Evolutionary conservation across 495 filamentous ascomycete genomes (phyloP), one percentile per base, ranked within the genome.

Genomic region (Annulohypoxylon bovei): DNA sequence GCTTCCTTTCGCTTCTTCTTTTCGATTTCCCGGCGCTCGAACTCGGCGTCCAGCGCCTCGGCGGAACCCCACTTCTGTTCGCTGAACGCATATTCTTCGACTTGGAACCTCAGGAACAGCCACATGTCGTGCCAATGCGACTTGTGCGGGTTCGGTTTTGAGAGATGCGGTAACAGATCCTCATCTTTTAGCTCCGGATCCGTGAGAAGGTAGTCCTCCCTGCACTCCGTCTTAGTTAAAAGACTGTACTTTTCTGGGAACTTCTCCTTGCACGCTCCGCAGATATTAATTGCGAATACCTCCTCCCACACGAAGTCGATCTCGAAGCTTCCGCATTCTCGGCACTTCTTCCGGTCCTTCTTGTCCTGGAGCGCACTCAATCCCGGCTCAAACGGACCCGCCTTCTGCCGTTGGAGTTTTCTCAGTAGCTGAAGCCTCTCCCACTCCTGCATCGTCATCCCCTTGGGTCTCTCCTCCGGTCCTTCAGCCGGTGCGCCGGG

Each of bases 61-160:
- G 90, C 75, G 0, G 90, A 92, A 0, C 95, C 95, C 95, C 95
- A 98, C 76, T 91, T 93, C 7, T 84, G 76, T 0, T 85, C 88
- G 6, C 71, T 37, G 72, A 97, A 91, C 1, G 93, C 95, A 74
- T 97, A 97, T 50, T 92, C 92, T 72, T 99, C 95, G 1, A 99
- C 90, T 75, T 99, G 96, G 64, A 89, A 98, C 0, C 96, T 90
- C 7, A 99, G 83, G 76, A 92, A 99, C 0, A 99, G 88, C 92
- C 95, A 95, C 95, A 99, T 98, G 81, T 95, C 93, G 74, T 97
- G 94, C 93, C 93, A 99, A 33, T 94, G 93, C 0, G 90, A 88
- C 75, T 97, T 97, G 77, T 98, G 95, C 18, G 95, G 95, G 75
- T 99, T 99, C 4, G 96, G 95, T 25, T 88, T 89, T 65, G 92